Evolutionary conservation across 768 basidiomycete genomes (phyloP).

Genomic region (Suillus bovinus): DNA sequence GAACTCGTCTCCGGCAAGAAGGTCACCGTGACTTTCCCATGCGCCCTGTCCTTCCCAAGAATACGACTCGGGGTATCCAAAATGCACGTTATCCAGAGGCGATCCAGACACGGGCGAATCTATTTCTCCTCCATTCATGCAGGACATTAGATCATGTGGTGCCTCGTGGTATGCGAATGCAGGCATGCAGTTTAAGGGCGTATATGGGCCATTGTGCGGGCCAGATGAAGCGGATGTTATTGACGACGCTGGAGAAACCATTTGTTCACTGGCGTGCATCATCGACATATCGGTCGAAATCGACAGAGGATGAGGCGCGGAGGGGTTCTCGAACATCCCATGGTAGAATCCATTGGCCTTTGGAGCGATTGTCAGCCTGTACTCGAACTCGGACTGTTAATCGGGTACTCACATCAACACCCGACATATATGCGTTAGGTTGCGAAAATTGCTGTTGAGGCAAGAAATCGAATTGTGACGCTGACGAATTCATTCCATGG

Average conservation of each 20-base stretch:
- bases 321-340: conserved; percentile 41
- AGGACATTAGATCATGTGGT: conserved; percentile 15
- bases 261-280: conserved; percentile 43
- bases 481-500: conserved; percentile 41
- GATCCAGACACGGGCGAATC: conserved; percentile 21
- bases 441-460: conserved; percentile 43
- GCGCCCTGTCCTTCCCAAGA: conserved; percentile 32
- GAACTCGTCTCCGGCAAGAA: conserved; percentile 62
- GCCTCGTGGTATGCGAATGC: conserved; percentile 24
- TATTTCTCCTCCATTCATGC: conserved; percentile 12
- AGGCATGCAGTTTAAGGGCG: conserved; percentile 35
- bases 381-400: conserved; percentile 9
- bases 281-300: conserved; percentile 38
- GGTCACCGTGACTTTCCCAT: conserved; percentile 37
- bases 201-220: conserved; percentile 51
- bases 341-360: conserved; percentile 54
- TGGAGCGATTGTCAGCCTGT: background rate
- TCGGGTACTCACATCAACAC: conserved; percentile 41
- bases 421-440: conserved; percentile 25
- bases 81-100: conserved; percentile 25
- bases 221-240: conserved; percentile 47
- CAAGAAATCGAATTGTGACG: conserved; percentile 56
- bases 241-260: conserved; percentile 53
- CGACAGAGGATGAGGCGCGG: conserved; percentile 44
- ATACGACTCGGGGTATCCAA: conserved; percentile 30